Base-by-base conservation (phyloP, 1,284 basidiomycete genomes). In the Veloboletus limbatus region DNA sequence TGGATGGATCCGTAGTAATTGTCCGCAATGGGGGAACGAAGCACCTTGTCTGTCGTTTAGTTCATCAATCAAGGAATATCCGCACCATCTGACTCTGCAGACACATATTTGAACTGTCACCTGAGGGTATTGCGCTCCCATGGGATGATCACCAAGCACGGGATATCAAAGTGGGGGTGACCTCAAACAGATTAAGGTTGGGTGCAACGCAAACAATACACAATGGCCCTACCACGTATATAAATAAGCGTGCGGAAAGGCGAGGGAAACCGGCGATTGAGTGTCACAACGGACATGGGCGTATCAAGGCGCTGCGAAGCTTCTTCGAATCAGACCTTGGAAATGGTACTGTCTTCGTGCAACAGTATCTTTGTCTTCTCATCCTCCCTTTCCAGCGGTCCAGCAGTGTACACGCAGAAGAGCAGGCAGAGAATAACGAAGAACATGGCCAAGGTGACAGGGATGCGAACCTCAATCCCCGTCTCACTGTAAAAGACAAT, bases 401-500 rank as follows among this genome's bases (percentile, higher is more conserved):
- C 47, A 0, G 53, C 54, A 6, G 56, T 60, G 39, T 57, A 43
- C 40, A 55, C 6, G 42, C 62, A 66, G 18, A 52, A 55, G 39
- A 62, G 54, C 3, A 67, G 34, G 17, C 18, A 57, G 2, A 65
- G 16, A 7, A 43, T 2, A 31, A 54, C 4, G 6, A 66, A 0
- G 24, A 48, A 49, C 20, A 67, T 49, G 1, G 53, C 33, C 24
- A 58, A 3, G 7, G 41, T 45, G 22, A 66, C 51, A 13, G 65
- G 65, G 6, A 67, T 33, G 25, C 60, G 64, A 24, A 65, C 62
- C 24, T 38, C 20, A 4, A 45, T 32, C 2, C 32, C 51, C 14
- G 65, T 67, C 1, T 17, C 10, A 4, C 25, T 5, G 37, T 64
- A 68, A 48, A 54, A 54, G 35, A 52, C 14, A 36, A 67, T 46